A percentile compares a stretch with the other conserved stretches of the same genome.
These are phyloP conservation scores for Pleurotus citrinopileatus DNA, from an alignment of 768 basidiomycete species.

Conservation along the genomic window DNA sequence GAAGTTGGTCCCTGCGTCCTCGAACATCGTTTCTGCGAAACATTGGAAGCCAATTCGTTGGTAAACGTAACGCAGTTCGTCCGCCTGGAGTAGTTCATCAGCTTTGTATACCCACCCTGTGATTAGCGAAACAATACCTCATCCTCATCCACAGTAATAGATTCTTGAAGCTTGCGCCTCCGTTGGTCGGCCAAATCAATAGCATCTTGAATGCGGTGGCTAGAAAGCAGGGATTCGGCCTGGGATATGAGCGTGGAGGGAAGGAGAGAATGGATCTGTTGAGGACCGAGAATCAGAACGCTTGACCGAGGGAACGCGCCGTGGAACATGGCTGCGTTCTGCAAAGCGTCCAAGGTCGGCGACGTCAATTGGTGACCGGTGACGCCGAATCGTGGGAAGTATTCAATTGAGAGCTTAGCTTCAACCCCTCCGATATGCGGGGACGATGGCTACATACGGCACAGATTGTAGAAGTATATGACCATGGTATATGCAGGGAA, in stretches of 20 bases:
- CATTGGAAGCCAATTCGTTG: slow-evolving; percentile 81
- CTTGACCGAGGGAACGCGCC: slow-evolving; percentile 64
- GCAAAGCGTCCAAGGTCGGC: too few species aligned
- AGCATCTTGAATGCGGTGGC: slow-evolving; percentile 63
- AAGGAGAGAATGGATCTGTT: slow-evolving; percentile 62
- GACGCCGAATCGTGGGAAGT: too few species aligned
- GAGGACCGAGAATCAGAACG: slow-evolving; percentile 59
- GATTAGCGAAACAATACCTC: slow-evolving; percentile 37
- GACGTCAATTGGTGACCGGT: too few species aligned
- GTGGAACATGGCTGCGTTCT: slow-evolving; percentile 1
- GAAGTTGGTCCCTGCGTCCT: slow-evolving; percentile 77
- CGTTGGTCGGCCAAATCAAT: slow-evolving; percentile 59
- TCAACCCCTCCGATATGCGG: too few species aligned
- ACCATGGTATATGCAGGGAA: too few species aligned
- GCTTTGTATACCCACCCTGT: background rate
- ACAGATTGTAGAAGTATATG: too few species aligned
- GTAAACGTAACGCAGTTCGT: slow-evolving; percentile 76
- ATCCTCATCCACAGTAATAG: slow-evolving; percentile 49
- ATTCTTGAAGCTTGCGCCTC: slow-evolving; percentile 52
- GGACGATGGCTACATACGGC: too few species aligned
- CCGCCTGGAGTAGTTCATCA: slow-evolving; percentile 35
- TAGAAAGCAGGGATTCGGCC: slow-evolving; percentile 64
- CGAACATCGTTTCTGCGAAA: slow-evolving; percentile 76
- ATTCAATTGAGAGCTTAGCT: too few species aligned
- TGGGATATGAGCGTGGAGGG: slow-evolving; percentile 73